Percentiles rank a stretch among this genome's conserved stretches.
phyloP scores from a whole-genome alignment of 805 yeast genomes.

The Zygoascus biomembranicola region DNA sequence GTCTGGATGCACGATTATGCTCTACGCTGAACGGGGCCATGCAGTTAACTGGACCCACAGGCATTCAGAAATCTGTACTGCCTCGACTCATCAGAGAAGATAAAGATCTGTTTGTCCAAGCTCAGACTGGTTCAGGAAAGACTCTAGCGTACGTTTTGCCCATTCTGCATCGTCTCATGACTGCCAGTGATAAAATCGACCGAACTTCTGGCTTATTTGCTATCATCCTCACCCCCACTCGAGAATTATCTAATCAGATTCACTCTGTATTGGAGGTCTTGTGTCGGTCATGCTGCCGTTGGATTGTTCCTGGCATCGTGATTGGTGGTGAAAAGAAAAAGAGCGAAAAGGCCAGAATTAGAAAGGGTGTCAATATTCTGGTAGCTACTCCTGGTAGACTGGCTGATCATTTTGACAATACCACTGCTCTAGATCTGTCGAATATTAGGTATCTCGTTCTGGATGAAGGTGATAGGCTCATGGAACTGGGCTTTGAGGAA shows the following conservation, averaged over 20 bases:
- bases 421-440: constrained; percentile 62
- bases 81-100: constrained; percentile 46
- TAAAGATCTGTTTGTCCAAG: constrained; percentile 78
- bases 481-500: constrained; percentile 96
- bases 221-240: constrained; percentile 80
- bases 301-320: constrained; percentile 90
- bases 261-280: constrained; percentile 70
- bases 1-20: constrained; percentile 47
- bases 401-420: constrained; percentile 89
- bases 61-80: constrained; percentile 72
- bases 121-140: constrained; percentile 98
- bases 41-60: constrained; percentile 55
- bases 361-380: constrained; percentile 93
- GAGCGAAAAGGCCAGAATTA: constrained; percentile 87
- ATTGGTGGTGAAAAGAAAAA: constrained; percentile 98
- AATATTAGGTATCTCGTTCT: constrained; percentile 79
- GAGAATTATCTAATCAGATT: constrained; percentile 90
- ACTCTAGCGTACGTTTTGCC: constrained; percentile 85
- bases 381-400: constrained; percentile 97
- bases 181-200: constrained; percentile 33
- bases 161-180: constrained; percentile 63
- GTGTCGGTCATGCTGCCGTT: constrained; percentile 61
- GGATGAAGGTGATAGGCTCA: constrained; percentile 94
- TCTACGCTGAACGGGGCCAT: constrained; percentile 50
- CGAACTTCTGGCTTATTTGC: constrained; percentile 85